Conservation (phyloP, 768 basidiomycete species). For the Pleurotus eryngii region DNA sequence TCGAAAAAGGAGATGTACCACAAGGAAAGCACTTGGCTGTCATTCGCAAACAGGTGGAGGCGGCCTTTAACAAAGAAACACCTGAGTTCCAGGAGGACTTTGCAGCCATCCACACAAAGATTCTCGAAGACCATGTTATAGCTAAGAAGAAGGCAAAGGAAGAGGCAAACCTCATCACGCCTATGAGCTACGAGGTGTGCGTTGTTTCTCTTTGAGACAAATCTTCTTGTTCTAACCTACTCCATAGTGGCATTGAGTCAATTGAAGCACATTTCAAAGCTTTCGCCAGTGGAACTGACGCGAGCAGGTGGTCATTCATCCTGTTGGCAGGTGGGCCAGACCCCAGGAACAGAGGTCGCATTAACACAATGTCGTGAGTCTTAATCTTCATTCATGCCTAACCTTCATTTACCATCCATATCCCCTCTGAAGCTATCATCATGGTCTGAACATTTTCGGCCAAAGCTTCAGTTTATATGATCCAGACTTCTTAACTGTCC, state of each 20-base stretch:
- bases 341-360: slow-evolving; percentile 57
- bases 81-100: neutral
- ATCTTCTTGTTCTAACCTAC: neutral
- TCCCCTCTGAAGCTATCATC: neutral
- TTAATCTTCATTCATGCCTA: neutral
- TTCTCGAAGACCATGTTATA: neutral
- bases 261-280: neutral
- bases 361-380: slow-evolving; percentile 42
- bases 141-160: neutral
- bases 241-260: neutral
- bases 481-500: neutral
- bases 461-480: neutral
- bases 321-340: neutral
- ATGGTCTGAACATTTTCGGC: neutral
- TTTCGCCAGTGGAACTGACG: neutral
- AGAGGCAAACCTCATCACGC: neutral
- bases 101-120: neutral
- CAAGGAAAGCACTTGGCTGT: too few relatives aligned
- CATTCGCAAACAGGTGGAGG: neutral
- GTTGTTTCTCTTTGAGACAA: neutral
- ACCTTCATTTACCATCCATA: neutral
- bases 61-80: neutral
- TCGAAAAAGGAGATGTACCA: too few relatives aligned
- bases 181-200: neutral
- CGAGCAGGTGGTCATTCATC: neutral